phyloP scores from a whole-genome alignment of 805 yeast genomes.

The Ogataea corticis region DNA sequence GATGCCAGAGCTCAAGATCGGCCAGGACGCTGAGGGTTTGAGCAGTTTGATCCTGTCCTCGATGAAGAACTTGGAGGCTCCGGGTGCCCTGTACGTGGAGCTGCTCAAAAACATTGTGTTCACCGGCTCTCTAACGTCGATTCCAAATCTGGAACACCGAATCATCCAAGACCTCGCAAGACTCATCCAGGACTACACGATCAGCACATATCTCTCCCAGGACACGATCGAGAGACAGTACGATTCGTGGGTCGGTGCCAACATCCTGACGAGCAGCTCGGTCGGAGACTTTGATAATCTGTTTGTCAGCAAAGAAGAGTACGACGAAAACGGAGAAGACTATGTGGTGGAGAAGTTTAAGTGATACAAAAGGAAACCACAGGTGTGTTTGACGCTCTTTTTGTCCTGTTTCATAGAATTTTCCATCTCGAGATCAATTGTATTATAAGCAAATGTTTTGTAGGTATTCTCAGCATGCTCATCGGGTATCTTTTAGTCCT shows the following conservation, averaged over 20 bases:
- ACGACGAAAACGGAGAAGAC: conserved; percentile 61
- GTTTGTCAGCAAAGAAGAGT: conserved; percentile 64
- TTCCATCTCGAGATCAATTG: conserved; percentile 1
- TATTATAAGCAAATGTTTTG: not conserved
- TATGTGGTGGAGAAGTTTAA: conserved; percentile 45
- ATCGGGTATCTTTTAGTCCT: no score
- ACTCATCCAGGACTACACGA: conserved; percentile 51
- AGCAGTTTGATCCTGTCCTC: conserved; percentile 46
- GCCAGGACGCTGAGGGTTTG: conserved; percentile 53
- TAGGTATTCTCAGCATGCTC: no score
- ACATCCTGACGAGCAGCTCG: conserved; percentile 53
- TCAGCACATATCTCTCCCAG: conserved; percentile 41
- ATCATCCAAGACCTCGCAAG: conserved; percentile 55
- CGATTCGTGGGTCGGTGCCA: conserved; percentile 74
- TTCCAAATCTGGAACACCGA: conserved; percentile 57
- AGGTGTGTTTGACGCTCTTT: not conserved
- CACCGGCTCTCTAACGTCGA: conserved; percentile 60
- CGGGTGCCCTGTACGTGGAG: conserved; percentile 40
- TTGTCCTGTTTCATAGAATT: not conserved
- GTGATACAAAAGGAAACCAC: no score
- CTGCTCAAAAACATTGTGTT: conserved; percentile 51
- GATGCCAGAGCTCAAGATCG: conserved; percentile 43
- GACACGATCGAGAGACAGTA: conserved; percentile 53
- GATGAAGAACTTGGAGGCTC: conserved; percentile 46
- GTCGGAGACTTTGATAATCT: conserved; percentile 57